Evolutionary conservation across 2,329 filamentous ascomycete genomes (phyloP), one percentile per base, ranked within the genome.

Genomic region (Elsinoe arachidis): DNA sequence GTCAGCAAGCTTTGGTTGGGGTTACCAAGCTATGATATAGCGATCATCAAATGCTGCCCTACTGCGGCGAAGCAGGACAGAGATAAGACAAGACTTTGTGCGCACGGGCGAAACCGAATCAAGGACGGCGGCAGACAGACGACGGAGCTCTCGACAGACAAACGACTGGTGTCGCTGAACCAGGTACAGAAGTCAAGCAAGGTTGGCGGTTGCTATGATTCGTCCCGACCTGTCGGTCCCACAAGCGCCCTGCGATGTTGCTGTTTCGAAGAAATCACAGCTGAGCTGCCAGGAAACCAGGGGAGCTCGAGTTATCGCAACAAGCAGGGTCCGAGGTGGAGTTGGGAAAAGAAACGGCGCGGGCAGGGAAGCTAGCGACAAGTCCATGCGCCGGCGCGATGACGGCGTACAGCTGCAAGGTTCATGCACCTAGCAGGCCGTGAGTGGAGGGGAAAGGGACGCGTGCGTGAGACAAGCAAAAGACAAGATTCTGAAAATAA

Each of bases 51-150:
- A 46, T 14, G 19, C 17, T 53, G 33, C 35, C 26, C 33, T 39
- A 39, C 33, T 39, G 49, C 49, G 33, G 33, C 35, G 38, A 26
- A 39, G n/a, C 49, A 39, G 33, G 26, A 19, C 33, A 53, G 33
- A 39, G 19, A 19, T 37, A 39, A 53, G 49, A 53, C 49, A 53
- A 53, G 34, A 21, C 34, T 37, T 53, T 38, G 49, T 53, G 46
- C 46, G 49, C 49, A 53, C 49, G 49, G 49, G 33, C 49, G 41
- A 39, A 39, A 19, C 17, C 33, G 15, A 53, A 35, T 33, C 39
- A 19, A 43, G 39, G 39, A 43, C 39, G 39, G 39, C 39, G 39
- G 39, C 39, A 23, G 39, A 43, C 37, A 39, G 39, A 43, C 10
- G 39, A 43, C 39, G 39, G 39, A 19, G 39, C 41, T 19, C 21